Evolutionary conservation across 163 green algal genomes (phyloP), one percentile per base, ranked within the genome.

Genomic region (Scenedesmus sp.): DNA sequence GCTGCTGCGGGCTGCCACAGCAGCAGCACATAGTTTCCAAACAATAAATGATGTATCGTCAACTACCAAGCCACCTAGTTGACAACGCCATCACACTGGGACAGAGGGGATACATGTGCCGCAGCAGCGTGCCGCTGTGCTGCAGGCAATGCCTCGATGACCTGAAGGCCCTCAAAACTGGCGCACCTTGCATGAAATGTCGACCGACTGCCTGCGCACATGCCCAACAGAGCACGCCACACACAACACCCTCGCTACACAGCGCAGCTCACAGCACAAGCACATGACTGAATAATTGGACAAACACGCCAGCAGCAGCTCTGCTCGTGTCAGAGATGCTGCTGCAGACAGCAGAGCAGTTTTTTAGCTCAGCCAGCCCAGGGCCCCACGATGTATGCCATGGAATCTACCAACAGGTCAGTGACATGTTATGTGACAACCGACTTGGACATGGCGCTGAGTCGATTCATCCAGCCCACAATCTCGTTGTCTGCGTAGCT

Each of bases 401-500:
- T 61, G 51, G 24, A 24, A 61, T 3, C 13, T 61, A 40, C 37
- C 65, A 40, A 76, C 65, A 76, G 18, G 30, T 18, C 12, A 18
- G 26, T 40, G 20, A 40, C 65, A 40, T 76, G 65, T 76, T 40
- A 76, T 76, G 65, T 76, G 1, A 76, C 65, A 22, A 20, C 20
- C 1, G 30, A 40, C 65, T 20, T 76, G 26, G 65, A 76, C 65
- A 76, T 40, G 5, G 65, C 65, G 37, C 37, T 78, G 13, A 92
- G 56, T 2, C 53, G 53, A 37, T 81, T 87, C 89, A 92, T 92
- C 89, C 72, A 90, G 22, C 65, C 46, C 15, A 90, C 59, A 20
- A 92, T 82, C 7, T 87, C 73, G 43, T 22, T 20, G 72, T 92
- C 89, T 5, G 89, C 89, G 56, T 90, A 92, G 30, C 44, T 92